Base-by-base conservation (phyloP, 2,329 filamentous ascomycete genomes). In the Stagonosporopsis rhizophila region DNA sequence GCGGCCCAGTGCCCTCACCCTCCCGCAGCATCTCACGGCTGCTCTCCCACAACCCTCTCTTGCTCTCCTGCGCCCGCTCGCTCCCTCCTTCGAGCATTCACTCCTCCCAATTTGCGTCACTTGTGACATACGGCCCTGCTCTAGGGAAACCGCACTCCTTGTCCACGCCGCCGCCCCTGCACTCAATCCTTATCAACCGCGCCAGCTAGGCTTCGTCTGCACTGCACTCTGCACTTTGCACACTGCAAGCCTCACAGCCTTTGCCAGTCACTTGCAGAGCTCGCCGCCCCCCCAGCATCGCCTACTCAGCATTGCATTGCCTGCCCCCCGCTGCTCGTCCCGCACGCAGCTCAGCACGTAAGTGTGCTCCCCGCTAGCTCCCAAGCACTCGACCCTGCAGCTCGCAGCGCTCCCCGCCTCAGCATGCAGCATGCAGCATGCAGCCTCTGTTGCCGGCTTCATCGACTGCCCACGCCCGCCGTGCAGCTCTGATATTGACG, bases 121-220 rank as follows among this genome's bases (percentile, higher is more conserved):
- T 67, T 65, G 56, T 63, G 56, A 61, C 58, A 58, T 38, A 59
- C 71, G 52, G 55, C 69, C 68, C 70, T 39, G 56, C 58, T 65
- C 61, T 62, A 68, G 71, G 74, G 73, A 75, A 75, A 64, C 69
- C 67, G 71, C 67, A 61, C 74, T 75, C 72, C 71, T 75, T 75
- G 69, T 67, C 65, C 67, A 67, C 62, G 60, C 66, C 50, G 62
- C 66, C 64, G 64, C 66, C 66, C 69, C 70, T 68, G 66, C 69
- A 68, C 66, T 61, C 71, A 59, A 70, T 72, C 73, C 71, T 73
- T 74, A 72, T 73, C 72, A 73, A 66, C 58, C 52, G 38, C 35
- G 40, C 46, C 58, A 49, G 40, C 48, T 56, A 51, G 57, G 35
- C 66, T 52, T 53, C 59, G 52, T 52, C 56, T 54, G 58, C 64